Percentiles rank a stretch among this genome's conserved stretches.
Evolutionary conservation across 371 early-diverging fungal species (phyloP).

Genomic region (Mortierella sp.): DNA sequence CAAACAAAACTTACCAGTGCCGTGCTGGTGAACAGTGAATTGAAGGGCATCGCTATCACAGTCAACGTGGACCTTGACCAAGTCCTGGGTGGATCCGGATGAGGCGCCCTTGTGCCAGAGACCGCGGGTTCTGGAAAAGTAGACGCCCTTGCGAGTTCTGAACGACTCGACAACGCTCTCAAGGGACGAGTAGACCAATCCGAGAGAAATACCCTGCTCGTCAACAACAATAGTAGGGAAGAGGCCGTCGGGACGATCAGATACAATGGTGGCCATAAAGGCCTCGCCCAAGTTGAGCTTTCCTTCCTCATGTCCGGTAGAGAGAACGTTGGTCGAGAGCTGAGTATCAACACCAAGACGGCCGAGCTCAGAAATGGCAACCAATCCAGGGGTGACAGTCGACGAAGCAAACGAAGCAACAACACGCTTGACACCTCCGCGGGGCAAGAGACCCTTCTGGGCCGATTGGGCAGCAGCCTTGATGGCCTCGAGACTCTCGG

Average conservation of each 20-base stretch:
- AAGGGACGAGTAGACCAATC: constrained; percentile 91
- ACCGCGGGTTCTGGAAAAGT: constrained; percentile 91
- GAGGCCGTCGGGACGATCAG: constrained; percentile 93
- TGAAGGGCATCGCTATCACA: constrained; percentile 94
- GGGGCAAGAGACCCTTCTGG: constrained; percentile 44
- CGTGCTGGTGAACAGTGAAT: constrained; percentile 90
- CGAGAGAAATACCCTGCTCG: constrained; percentile 88
- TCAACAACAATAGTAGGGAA: constrained; percentile 95
- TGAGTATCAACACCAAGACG: constrained; percentile 38
- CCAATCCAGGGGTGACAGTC: constrained; percentile 28
- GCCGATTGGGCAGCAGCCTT: constrained; percentile 34
- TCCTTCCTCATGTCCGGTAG: constrained; percentile 42
- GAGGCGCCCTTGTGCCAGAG: constrained; percentile 97
- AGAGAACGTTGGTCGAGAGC: constrained; percentile 22
- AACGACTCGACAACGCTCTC: constrained; percentile 89
- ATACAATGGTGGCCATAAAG: constrained; percentile 71
- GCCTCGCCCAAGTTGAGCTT: constrained; percentile 78
- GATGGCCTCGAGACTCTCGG: constrained; percentile 56
- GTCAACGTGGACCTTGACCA: constrained; percentile 84
- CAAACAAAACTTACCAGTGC: constrained; percentile 72
- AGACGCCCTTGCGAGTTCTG: constrained; percentile 87
- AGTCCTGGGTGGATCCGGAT: constrained; percentile 92
- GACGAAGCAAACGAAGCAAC: constrained; percentile 38
- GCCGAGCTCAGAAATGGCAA: constrained; percentile 43
- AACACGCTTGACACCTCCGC: constrained; percentile 48